Percentiles rank a stretch among this genome's conserved stretches.
phyloP scores from a whole-genome alignment of 2,329 filamentous ascomycete genomes.

The Calycina herbarum region DNA sequence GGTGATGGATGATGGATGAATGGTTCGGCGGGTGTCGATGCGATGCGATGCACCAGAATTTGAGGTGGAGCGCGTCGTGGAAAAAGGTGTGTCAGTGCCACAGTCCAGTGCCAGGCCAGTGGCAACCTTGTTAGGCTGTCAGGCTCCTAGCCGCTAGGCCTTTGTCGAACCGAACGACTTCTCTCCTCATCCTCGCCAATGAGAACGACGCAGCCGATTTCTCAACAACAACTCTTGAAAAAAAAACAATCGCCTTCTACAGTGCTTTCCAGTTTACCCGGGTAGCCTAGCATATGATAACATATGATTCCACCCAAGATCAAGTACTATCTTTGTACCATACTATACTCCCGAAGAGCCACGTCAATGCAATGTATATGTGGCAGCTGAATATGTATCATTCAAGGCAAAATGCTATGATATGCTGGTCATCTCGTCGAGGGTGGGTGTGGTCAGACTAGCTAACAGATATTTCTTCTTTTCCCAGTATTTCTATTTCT shows the following conservation, averaged over 20 bases:
- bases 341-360: background rate
- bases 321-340: background rate
- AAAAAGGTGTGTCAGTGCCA: background rate
- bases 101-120: too few relatives aligned
- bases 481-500: too few relatives aligned
- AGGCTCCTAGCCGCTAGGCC: background rate
- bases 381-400: background rate
- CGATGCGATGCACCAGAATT: background rate
- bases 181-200: too few relatives aligned
- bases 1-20: background rate
- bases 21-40: background rate
- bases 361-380: slow-evolving; percentile 1
- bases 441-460: too few relatives aligned
- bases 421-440: too few relatives aligned
- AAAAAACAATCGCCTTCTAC: too few relatives aligned
- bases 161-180: background rate
- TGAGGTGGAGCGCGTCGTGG: background rate
- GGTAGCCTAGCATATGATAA: background rate
- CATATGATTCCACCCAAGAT: background rate
- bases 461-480: too few relatives aligned
- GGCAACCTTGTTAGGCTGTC: background rate
- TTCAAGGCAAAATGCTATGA: background rate
- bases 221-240: too few relatives aligned
- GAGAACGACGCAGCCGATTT: too few relatives aligned
- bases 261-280: background rate